Percentiles rank a stretch among this genome's conserved stretches.
These are phyloP conservation scores for Xylaria intraflava DNA, from an alignment of 495 filamentous ascomycete genomes.

Conservation along the genomic window DNA sequence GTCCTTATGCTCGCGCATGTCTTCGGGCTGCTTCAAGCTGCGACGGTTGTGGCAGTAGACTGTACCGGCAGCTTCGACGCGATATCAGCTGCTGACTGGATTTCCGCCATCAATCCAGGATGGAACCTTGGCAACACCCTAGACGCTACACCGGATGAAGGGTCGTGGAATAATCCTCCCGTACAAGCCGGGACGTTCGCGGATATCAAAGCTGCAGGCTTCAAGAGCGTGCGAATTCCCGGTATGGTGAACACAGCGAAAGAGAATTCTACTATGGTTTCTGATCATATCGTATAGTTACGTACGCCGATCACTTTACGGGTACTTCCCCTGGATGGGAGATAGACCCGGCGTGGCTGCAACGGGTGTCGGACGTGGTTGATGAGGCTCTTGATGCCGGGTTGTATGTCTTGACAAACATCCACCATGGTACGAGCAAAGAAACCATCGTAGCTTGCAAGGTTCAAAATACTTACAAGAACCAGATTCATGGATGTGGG, in stretches of 20 bases:
- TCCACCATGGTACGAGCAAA: constrained; percentile 43
- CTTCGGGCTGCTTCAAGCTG: constrained; percentile 1
- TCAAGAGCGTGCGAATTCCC: constrained; percentile 54
- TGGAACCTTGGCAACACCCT: constrained; percentile 57
- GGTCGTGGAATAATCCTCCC: constrained; percentile 52
- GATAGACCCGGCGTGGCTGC: constrained; percentile 49
- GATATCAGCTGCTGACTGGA: constrained; percentile 12
- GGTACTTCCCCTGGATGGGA: constrained; percentile 45
- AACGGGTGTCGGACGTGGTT: constrained; percentile 54
- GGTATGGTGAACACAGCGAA: constrained; percentile 23
- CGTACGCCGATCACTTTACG: constrained; percentile 53
- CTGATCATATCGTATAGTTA: constrained; percentile 32
- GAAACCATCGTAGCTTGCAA: background rate
- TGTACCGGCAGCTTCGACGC: constrained; percentile 1
- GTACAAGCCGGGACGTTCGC: constrained; percentile 46
- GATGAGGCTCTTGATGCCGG: constrained; percentile 48
- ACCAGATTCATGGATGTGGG: constrained; percentile 51
- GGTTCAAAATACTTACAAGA: background rate
- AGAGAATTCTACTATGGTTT: constrained; percentile 3
- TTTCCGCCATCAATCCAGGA: constrained; percentile 55
- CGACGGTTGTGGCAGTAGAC: background rate
- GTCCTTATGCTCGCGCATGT: background rate
- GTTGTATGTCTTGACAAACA: constrained; percentile 51
- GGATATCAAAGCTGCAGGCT: constrained; percentile 47
- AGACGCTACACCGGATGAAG: constrained; percentile 52